These are phyloP conservation scores for Aspergillus haitiensis DNA, from an alignment of 495 filamentous ascomycete species.

Conservation along the genomic window DNA sequence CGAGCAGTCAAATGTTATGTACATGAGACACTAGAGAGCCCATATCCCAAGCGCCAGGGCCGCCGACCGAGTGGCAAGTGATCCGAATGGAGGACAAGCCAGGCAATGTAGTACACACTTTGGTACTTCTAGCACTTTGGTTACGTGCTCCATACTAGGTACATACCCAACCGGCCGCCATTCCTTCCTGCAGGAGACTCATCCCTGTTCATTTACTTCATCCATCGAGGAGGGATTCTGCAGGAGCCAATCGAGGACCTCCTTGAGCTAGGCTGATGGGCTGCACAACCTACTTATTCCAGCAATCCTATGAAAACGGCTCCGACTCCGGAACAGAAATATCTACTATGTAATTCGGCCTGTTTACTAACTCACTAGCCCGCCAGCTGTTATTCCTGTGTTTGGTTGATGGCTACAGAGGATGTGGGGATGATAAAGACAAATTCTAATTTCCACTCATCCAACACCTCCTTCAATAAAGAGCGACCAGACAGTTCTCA, in stretches of 20 bases:
- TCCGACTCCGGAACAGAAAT: too few species aligned
- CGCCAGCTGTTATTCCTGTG: not conserved
- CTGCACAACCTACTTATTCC: not conserved
- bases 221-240: slow-evolving; percentile 6
- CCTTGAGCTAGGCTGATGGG: not conserved
- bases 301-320: not conserved
- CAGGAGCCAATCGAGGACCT: not conserved
- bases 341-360: not conserved
- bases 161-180: not conserved
- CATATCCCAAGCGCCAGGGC: slow-evolving; percentile 1
- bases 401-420: not conserved
- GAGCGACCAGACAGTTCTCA: not conserved
- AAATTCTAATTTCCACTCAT: too few species aligned
- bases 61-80: slow-evolving; percentile 5
- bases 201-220: slow-evolving; percentile 18
- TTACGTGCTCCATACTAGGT: not conserved
- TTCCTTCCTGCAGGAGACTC: slow-evolving; percentile 2
- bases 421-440: too few species aligned
- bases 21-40: slow-evolving; percentile 4
- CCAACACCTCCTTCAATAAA: not conserved
- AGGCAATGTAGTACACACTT: slow-evolving; percentile 3
- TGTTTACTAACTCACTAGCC: not conserved
- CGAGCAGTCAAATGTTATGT: not conserved
- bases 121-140: not conserved
- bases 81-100: slow-evolving; percentile 9